A percentile compares a stretch with the other conserved stretches of the same genome.
Evolutionary conservation across 163 green algal species (phyloP).

Genomic region (Scenedesmus sp.): DNA sequence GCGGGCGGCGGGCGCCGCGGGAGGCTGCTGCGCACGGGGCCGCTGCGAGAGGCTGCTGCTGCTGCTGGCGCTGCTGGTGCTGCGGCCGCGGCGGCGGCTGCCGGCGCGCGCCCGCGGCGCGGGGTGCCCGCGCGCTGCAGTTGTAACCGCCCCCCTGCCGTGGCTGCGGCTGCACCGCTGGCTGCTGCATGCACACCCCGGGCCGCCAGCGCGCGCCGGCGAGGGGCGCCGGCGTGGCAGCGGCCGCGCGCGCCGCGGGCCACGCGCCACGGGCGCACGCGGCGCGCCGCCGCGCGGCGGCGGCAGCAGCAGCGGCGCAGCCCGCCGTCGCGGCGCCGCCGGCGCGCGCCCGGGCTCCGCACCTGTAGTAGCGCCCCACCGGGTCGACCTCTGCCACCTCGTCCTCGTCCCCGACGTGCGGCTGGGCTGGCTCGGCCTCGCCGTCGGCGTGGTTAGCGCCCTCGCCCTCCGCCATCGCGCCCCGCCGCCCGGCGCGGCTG

Average conservation of each 20-base stretch:
- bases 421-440: background rate
- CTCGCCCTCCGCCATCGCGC: no score
- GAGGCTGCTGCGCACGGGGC: no score
- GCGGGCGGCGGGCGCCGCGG: no score
- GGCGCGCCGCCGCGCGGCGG: background rate
- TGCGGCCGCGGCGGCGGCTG: background rate
- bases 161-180: no score
- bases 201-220: no score
- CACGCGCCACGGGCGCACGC: background rate
- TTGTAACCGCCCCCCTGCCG: no score
- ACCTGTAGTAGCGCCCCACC: conserved; percentile 73
- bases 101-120: background rate
- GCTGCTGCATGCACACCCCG: background rate
- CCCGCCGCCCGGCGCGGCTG: no score
- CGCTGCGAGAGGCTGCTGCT: background rate
- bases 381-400: conserved; percentile 71
- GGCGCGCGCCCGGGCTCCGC: background rate
- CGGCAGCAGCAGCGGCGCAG: background rate
- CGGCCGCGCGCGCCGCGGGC: background rate
- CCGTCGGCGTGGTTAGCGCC: no score
- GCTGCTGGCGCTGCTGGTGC: background rate
- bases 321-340: no score
- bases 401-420: conserved; percentile 59
- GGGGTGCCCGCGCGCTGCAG: background rate
- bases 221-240: background rate